Evolutionary conservation across 768 basidiomycete species (phyloP), one percentile per base, ranked within the genome.

Genomic region (Auriculariales sp.): DNA sequence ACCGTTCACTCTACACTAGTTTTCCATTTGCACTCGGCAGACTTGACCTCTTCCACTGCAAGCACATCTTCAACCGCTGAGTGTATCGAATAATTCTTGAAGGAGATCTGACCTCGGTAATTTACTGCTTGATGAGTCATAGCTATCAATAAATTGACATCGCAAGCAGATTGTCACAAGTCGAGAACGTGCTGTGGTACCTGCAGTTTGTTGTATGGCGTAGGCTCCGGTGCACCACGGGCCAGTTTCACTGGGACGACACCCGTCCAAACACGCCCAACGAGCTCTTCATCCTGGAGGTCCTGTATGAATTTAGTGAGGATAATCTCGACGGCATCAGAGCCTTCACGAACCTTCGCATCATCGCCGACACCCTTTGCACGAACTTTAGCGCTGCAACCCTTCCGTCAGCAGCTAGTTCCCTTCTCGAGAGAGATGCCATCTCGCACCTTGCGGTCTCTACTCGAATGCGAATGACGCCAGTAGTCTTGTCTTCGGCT

Each of bases 371-470:
- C 14, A 11, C 22, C 22, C 3, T 45, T 45, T 10, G 42, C 27
- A 5, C 45, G 45, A 24, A 51, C 25, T 29, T 51, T 51, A 5
- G 50, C 50, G 27, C 52, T 44, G 39, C 17, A 24, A 5, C 22
- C 17, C 9, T 15, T 7, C 7, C 7, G 31, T 32, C 15, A 15
- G 31, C 22, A 9, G 19, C 9, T 19, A 5, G 27, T 7, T 7
- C 11, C 22, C 22, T 5, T 5, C 39, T 19, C 9, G 39, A 44
- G 22, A 9, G 4, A 1, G 15, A 9, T 11, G 5, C 12, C 12
- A 19, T 3, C 22, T 7, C 17, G 12, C 22, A 24, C 39, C 39
- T 53, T 7, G 49, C 52, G 33, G 49, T 53, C 33, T 50, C 52
- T 4, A 53, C 32, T 11, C 33, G 25, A 33, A 53, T 44, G 30